Conservation (phyloP, 768 basidiomycete genomes). For the Kondoa malvinella region DNA sequence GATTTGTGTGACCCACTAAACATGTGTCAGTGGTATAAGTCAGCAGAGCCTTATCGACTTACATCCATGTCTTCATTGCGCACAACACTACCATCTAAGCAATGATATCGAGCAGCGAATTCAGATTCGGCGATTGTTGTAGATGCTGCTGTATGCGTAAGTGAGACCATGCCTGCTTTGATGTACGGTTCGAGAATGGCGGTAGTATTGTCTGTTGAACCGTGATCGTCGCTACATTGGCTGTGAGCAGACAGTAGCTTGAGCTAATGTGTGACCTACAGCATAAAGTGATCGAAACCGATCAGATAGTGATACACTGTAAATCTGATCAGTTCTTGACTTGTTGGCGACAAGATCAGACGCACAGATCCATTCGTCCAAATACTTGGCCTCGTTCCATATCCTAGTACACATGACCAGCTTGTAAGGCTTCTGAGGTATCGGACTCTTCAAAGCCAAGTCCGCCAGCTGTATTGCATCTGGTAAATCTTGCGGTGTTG, state of each 20-base stretch:
- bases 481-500: neutral
- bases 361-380: conserved; percentile 6
- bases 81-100: neutral
- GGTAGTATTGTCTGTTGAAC: conserved; percentile 11
- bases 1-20: conserved; percentile 14
- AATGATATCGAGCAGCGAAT: neutral
- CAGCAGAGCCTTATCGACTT: conserved; percentile 9
- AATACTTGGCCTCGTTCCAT: conserved; percentile 7
- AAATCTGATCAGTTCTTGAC: neutral
- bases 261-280: neutral
- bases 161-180: conserved; percentile 6
- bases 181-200: conserved; percentile 12
- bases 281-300: conserved; percentile 10
- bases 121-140: neutral
- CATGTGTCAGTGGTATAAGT: neutral
- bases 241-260: too few relatives aligned
- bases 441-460: neutral
- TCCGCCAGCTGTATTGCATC: neutral
- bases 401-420: conserved; percentile 8
- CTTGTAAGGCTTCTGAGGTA: conserved; percentile 2
- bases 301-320: conserved; percentile 1
- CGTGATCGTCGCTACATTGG: conserved; percentile 9
- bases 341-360: neutral
- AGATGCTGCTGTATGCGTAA: neutral
- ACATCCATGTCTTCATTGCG: conserved; percentile 5